Base-by-base conservation (phyloP, 768 basidiomycete genomes). In the Agaricus blazei region DNA sequence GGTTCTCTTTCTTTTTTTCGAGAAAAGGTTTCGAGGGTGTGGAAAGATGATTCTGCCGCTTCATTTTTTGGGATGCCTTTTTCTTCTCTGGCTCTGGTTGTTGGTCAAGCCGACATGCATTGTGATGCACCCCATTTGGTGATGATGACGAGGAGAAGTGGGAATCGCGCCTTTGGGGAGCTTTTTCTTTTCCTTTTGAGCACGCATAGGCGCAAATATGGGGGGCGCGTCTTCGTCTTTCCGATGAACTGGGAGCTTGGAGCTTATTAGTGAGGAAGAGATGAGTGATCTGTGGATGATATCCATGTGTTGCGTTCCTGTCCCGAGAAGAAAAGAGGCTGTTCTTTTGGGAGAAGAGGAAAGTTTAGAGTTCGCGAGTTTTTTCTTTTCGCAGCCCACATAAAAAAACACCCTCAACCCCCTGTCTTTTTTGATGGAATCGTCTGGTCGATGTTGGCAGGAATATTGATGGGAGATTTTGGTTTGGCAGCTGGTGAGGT, bases 401-500 rank as follows among this genome's bases (percentile, higher is more conserved):
- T 34, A 34, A 34, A 34, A 31, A 34, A 34, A 34, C 34, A 34
- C 34, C 11, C 34, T 19, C 19, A 41, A 24, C 34, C 9, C 48
- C 14, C 65, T 74, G 72, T 68, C 69, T 70, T 70, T 64, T 69
- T 68, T 75, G 72, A 65, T 70, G 75, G 76, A 74, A 71, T 66
- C 19, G 8, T 41, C 15, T 73, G 76, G 75, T 67, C 62, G 82
- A 88, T 34, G 82, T 73, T 60, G 75, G 82, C 85, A 87, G 87
- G 87, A 34, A 88, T 87, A 89, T 91, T 91, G 86, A 90, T 89
- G 86, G 88, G 87, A 86, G 85, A 56, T 81, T 90, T 87, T 89
- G 85, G 85, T 77, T 85, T 80, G 81, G 83, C 87, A 96, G 96
- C 93, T 85, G 96, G 96, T 81, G 94, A 95, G 81, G 95, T 98